phyloP scores from a whole-genome alignment of 148 eudicot species.

The Rhododendron griersonianum region DNA sequence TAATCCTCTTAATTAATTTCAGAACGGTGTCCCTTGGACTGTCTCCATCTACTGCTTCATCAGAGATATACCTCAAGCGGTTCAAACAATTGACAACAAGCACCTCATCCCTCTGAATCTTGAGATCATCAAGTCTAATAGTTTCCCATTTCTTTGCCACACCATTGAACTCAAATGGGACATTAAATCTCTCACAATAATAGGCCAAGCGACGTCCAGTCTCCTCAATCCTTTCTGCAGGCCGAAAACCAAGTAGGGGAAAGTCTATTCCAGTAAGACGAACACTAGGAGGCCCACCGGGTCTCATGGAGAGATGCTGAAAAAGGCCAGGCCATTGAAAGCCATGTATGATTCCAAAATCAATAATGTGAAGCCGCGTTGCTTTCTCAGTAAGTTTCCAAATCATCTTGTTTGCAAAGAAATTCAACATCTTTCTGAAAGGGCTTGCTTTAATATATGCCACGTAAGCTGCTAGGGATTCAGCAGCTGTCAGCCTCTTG shows the following conservation, averaged over 20 bases:
- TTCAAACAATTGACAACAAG: slow-evolving; percentile 34
- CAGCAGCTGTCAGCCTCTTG: slow-evolving; percentile 33
- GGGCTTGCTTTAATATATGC: slow-evolving; percentile 41
- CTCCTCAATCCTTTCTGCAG: too few relatives aligned
- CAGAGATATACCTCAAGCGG: slow-evolving; percentile 31
- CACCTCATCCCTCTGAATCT: slow-evolving; percentile 23
- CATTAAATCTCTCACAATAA: too few relatives aligned
- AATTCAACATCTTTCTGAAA: slow-evolving; percentile 38
- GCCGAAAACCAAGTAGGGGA: too few relatives aligned
- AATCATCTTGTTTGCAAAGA: slow-evolving; percentile 48
- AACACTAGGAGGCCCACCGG: too few relatives aligned
- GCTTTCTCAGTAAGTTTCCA: slow-evolving; percentile 27
- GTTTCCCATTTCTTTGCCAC: too few relatives aligned
- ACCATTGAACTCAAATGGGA: too few relatives aligned
- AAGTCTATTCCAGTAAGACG: too few relatives aligned
- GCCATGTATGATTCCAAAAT: slow-evolving; percentile 13
- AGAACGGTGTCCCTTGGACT: slow-evolving; percentile 39
- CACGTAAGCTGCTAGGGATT: slow-evolving; percentile 37
- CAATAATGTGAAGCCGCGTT: slow-evolving; percentile 45
- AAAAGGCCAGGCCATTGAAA: too few relatives aligned
- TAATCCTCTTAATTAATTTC: slow-evolving; percentile 30
- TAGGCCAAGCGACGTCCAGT: too few relatives aligned
- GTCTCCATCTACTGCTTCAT: slow-evolving; percentile 28
- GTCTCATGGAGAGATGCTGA: too few relatives aligned
- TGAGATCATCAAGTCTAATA: slow-evolving; percentile 19